Evolutionary conservation across 2,329 filamentous ascomycete species (phyloP).

Genomic region (Albophoma yamanashiensis): DNA sequence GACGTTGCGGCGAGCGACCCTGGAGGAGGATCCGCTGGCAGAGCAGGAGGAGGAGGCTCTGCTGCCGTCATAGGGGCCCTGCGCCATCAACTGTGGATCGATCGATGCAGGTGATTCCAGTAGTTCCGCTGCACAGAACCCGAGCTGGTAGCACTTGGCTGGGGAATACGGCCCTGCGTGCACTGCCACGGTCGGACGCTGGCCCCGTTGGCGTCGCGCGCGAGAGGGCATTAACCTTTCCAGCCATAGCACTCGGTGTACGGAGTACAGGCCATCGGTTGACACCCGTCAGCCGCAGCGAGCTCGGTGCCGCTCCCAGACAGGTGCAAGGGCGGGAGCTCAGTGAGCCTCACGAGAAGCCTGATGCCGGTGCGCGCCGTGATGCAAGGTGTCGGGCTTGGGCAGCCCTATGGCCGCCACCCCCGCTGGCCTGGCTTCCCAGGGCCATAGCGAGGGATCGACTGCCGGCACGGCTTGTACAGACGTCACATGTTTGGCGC

Average conservation of each 20-base stretch:
- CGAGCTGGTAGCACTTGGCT: background rate
- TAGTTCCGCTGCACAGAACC: background rate
- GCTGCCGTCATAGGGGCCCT: background rate
- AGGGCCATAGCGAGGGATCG: background rate
- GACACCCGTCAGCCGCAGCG: background rate
- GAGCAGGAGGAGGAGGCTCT: background rate
- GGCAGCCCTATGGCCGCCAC: background rate
- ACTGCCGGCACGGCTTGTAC: background rate
- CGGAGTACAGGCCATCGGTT: background rate
- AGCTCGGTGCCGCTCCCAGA: background rate
- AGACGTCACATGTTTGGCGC: background rate
- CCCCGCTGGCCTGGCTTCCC: background rate
- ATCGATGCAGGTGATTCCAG: background rate
- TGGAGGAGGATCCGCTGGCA: background rate
- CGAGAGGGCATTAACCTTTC: background rate
- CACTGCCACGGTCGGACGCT: background rate
- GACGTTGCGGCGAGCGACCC: background rate
- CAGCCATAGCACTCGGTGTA: background rate
- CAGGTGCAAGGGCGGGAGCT: background rate
- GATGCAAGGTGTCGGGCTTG: background rate
- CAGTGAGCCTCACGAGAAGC: background rate
- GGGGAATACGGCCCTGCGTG: background rate
- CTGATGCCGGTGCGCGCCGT: background rate
- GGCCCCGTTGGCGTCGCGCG: background rate
- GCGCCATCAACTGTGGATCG: constrained; percentile 1